Evolutionary conservation across 208 protist genomes (phyloP), one percentile per base, ranked within the genome.

Genomic region (Wallacemonas rigidus): DNA sequence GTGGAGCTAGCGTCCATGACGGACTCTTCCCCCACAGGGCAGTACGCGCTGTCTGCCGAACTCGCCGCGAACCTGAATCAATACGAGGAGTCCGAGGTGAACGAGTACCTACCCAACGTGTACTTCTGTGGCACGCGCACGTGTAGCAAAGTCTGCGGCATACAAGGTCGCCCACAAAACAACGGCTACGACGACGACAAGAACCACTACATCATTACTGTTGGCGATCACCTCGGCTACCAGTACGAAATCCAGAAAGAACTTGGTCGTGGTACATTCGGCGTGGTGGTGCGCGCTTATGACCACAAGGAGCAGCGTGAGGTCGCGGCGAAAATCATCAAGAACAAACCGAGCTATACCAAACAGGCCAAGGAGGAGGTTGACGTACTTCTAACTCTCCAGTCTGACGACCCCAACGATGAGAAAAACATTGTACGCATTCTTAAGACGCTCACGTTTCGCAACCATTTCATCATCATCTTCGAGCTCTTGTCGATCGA

Each of bases 101-200:
- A 80, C 12, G 55, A 71, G 35, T 95, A 90, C 67, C 50, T 76
- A 35, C 85, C 85, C 3, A 61, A 87, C 17, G 87, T 96, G 5
- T 93, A 85, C 72, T 96, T 90, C 75, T 67, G 69, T 26, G 91
- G 91, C 2, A 73, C 79, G 44, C 79, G 85, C 11, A 78, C 76
- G 48, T 77, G 81, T 58, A 71, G 65, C 17, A 96, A 96, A 70
- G 81, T 94, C 26, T 39, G 69, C 26, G 89, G 76, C n/a, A 72
- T 78, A 12, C 61, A 73, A 5, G 82, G 80, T 14, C 15, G 72
- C 12, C 71, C 75, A 12, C 51, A 74, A 61, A 98, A 98, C 73
- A 71, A 88, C 71, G 95, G 96, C n/a, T 99, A 91, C 74, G 98
- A 99, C 78, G 97, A 98, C 69, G 92, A 98, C 5, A 74, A 88